phyloP scores from a whole-genome alignment of 495 filamentous ascomycete species.

The Cercophora scortea region DNA sequence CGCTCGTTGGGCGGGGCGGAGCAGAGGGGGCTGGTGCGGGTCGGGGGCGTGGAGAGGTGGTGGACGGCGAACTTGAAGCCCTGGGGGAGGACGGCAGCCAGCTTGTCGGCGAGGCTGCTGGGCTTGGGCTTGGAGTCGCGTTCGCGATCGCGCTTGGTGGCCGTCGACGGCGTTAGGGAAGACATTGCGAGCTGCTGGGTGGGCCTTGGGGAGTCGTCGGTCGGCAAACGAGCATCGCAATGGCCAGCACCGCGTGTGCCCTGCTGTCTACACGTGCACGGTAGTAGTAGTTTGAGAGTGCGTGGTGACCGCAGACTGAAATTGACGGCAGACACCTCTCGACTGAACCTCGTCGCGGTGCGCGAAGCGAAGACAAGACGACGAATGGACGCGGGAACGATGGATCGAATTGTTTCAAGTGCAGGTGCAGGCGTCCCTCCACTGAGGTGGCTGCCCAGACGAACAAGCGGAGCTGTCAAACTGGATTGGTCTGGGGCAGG shows the following conservation, averaged over 20 bases:
- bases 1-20: constrained; percentile 63
- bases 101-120: constrained; percentile 31
- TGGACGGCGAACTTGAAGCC: constrained; percentile 64
- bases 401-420: too few species aligned
- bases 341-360: too few species aligned
- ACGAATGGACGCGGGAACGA: too few species aligned
- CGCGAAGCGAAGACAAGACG: too few species aligned
- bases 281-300: too few species aligned
- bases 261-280: background rate
- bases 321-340: too few species aligned
- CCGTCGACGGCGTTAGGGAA: constrained; percentile 8
- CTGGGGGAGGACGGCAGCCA: constrained; percentile 66
- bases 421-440: too few species aligned
- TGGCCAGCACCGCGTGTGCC: background rate
- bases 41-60: constrained; percentile 83
- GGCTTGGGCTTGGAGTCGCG: background rate
- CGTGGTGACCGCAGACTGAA: too few species aligned
- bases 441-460: too few species aligned
- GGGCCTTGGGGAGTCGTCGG: too few species aligned
- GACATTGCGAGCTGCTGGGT: constrained; percentile 2
- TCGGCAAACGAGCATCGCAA: background rate
- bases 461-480: too few species aligned
- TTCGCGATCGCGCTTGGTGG: constrained; percentile 7
- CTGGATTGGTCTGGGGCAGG: too few species aligned
- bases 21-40: constrained; percentile 63